Evolutionary conservation across 306 rosid genomes (phyloP).

Genomic region (Lathyrus sativus): DNA sequence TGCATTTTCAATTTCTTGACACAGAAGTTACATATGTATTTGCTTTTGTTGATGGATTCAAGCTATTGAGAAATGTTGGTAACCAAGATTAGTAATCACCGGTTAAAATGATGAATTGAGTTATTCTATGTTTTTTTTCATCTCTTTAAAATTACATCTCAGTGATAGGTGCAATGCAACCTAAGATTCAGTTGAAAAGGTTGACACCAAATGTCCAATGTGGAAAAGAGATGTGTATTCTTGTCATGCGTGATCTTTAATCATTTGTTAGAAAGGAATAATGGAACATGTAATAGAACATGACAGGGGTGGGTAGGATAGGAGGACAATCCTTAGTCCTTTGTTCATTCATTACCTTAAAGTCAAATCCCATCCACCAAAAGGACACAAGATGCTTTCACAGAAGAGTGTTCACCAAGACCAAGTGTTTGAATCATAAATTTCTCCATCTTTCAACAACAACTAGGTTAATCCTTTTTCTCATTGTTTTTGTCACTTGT

Average conservation of each 20-base stretch:
- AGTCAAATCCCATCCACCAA: conserved; percentile 51
- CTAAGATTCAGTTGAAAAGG: conserved; percentile 45
- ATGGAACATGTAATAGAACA: conserved; percentile 35
- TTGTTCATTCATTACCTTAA: conserved; percentile 23
- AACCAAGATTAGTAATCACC: not conserved
- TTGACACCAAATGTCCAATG: conserved; percentile 30
- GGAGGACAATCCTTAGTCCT: conserved; percentile 37
- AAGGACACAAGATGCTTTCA: conserved; percentile 32
- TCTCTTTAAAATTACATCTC: not conserved
- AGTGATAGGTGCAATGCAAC: conserved; percentile 28
- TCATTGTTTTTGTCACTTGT: too few species aligned
- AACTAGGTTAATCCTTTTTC: not conserved
- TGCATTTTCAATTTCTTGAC: conserved; percentile 11
- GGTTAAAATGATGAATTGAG: conserved; percentile 31
- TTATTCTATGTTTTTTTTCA: not conserved
- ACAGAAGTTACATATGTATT: conserved; percentile 4
- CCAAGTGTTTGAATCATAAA: conserved; percentile 18
- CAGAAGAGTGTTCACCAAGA: conserved; percentile 51
- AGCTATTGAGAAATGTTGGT: not conserved
- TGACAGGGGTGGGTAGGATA: conserved; percentile 16
- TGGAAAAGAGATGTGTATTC: conserved; percentile 18
- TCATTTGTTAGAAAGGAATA: conserved; percentile 37
- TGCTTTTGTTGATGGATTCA: not conserved
- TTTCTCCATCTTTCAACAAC: not conserved
- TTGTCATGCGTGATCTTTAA: conserved; percentile 27